Evolutionary conservation across 2,329 filamentous ascomycete species (phyloP).

Genomic region (Tricladium varicosporioides): DNA sequence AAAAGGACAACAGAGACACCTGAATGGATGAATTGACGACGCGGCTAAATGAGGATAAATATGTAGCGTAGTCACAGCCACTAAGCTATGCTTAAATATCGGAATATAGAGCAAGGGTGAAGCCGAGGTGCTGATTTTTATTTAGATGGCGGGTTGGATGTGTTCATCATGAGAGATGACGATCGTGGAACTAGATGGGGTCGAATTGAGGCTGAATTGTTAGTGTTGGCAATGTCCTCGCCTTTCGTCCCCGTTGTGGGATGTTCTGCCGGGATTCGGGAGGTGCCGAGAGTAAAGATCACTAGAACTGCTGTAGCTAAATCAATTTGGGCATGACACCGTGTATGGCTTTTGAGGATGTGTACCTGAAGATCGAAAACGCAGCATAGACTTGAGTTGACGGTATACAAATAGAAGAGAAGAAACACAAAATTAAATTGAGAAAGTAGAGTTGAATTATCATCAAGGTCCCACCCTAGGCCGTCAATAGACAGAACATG

Average conservation of each 20-base stretch:
- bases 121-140: background rate
- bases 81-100: background rate
- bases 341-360: too few relatives aligned
- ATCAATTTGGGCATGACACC: too few relatives aligned
- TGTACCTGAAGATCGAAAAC: too few relatives aligned
- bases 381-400: too few relatives aligned
- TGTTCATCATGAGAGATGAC: background rate
- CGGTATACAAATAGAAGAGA: too few relatives aligned
- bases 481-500: background rate
- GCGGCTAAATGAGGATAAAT: background rate
- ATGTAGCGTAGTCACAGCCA: too few relatives aligned
- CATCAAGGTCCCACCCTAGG: slow-evolving; percentile 2
- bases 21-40: background rate
- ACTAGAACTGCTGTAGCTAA: too few relatives aligned
- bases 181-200: background rate
- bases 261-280: background rate
- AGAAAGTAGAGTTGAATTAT: slow-evolving; percentile 18
- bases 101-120: background rate
- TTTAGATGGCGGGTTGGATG: background rate
- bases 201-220: background rate
- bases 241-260: background rate
- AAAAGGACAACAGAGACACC: background rate
- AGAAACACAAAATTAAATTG: too few relatives aligned
- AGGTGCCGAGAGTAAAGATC: too few relatives aligned
- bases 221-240: too few relatives aligned